Evolutionary conservation across 179 eudicot genomes (phyloP), one percentile per base, ranked within the genome.

Genomic region (Nepenthes alata): DNA sequence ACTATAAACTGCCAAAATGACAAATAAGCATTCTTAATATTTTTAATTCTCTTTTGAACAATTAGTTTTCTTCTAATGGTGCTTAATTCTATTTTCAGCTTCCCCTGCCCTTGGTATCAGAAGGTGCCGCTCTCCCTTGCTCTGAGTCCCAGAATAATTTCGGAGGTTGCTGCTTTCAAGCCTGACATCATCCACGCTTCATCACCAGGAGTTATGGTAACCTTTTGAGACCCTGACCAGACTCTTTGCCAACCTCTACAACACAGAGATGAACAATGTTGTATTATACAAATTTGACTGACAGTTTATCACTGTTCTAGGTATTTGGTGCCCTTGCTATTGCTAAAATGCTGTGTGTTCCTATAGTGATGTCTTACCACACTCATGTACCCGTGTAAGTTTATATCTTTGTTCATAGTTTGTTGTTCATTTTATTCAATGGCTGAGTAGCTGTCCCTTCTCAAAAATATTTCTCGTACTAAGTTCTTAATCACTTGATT

Each of bases 321-420:
- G 98, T 89, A 37, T 93, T 93, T 71, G 95, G 98, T 58, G 96
- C 96, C 47, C 93, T 89, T 41, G 70, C 77, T 70, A 93, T 89
- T 67, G 95, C 95, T 47, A 86, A 93, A 78, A 75, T 93, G 70
- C 61, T 93, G 64, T 75, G 68, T 63, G 96, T 89, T 63, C 96
- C 96, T 6, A 69, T 89, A 51, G 96, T 89, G 75, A 89, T 93
- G 96, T 93, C 96, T n/a, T 93, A 87, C 75, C 95, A 93, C 68
- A 93, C 98, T 8, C 98, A 89, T 64, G 87, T 93, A 56, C 98
- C 98, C 67, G 96, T 93, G 98, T 93, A 79, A 81, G 96, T 72
- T 67, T 2, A 37, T 35, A 37, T 53, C 11, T 35, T 2, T 52
- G 45, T 41, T 41, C 45, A 41, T 41, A 41, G 8, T 41, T 41